Evolutionary conservation across 371 early-diverging fungal genomes (phyloP).

Genomic region (Mucor saturninus): DNA sequence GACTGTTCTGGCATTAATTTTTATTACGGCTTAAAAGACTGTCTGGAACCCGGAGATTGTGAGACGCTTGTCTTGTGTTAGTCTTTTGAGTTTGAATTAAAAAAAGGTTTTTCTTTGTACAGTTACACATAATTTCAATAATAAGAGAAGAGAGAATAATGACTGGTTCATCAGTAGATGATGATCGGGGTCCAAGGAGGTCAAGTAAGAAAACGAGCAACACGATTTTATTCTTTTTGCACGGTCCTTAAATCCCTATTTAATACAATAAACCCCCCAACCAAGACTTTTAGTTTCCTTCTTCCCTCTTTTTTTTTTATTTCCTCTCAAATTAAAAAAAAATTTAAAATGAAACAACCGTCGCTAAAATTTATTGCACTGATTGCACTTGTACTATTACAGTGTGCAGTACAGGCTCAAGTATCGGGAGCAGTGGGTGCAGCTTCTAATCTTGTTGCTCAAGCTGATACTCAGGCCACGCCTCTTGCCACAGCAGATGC

Average conservation of each 20-base stretch:
- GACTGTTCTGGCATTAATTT: neutral
- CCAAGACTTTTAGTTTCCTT: neutral
- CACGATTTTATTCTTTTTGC: slow-evolving; percentile 4
- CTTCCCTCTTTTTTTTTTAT: neutral
- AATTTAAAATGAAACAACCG: slow-evolving; percentile 4
- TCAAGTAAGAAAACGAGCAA: neutral
- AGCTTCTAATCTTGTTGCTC: slow-evolving; percentile 2
- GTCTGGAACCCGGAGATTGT: too few species aligned
- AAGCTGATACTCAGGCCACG: neutral
- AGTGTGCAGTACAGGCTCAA: slow-evolving; percentile 4
- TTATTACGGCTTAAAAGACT: neutral
- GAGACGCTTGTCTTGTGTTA: neutral
- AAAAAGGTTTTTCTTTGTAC: neutral
- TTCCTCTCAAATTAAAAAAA: neutral
- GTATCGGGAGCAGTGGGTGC: neutral
- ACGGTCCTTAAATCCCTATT: slow-evolving; percentile 7
- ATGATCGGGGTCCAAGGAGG: neutral
- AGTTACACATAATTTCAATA: neutral
- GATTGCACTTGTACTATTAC: slow-evolving; percentile 11
- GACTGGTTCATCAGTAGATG: neutral
- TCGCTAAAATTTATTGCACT: slow-evolving; percentile 7
- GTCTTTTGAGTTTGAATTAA: too few species aligned
- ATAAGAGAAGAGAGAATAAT: neutral
- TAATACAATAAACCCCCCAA: neutral
- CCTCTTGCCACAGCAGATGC: neutral